Conservation (phyloP, 345 rosid species). For the Hypericum perforatum region DNA sequence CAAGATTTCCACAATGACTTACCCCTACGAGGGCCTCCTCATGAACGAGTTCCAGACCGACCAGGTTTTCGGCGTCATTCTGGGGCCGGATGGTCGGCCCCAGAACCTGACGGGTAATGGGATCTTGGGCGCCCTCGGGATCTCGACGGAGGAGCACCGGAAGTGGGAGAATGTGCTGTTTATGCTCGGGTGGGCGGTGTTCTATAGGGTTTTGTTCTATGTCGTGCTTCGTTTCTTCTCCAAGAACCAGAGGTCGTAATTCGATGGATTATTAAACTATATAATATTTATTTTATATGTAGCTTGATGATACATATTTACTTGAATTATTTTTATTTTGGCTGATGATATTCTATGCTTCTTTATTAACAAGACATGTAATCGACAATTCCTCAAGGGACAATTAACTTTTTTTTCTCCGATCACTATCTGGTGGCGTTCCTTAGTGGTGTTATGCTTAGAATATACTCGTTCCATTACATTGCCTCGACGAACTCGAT, state of each 20-base stretch:
- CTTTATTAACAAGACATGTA: too few species aligned
- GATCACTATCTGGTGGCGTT: too few species aligned
- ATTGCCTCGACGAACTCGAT: too few species aligned
- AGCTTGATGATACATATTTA: too few species aligned
- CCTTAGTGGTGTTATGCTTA: too few species aligned
- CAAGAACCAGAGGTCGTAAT: conserved; percentile 43
- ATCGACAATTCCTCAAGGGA: too few species aligned
- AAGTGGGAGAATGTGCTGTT: conserved; percentile 41
- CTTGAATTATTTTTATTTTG: too few species aligned
- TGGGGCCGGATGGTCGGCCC: background rate
- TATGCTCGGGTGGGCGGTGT: conserved; percentile 53
- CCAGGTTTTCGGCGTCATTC: conserved; percentile 10
- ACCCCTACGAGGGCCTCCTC: conserved; percentile 57
- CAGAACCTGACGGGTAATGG: conserved; percentile 15
- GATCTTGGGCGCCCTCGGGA: conserved; percentile 28
- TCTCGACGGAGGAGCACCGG: conserved; percentile 17
- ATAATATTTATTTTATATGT: too few species aligned
- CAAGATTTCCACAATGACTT: conserved; percentile 57
- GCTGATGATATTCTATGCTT: too few species aligned
- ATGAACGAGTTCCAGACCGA: conserved; percentile 50
- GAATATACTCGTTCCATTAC: too few species aligned
- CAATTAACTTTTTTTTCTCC: too few species aligned
- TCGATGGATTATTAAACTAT: too few species aligned
- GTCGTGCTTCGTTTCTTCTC: conserved; percentile 47
- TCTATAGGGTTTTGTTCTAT: conserved; percentile 53